Evolutionary conservation across 495 filamentous ascomycete genomes (phyloP), one percentile per base, ranked within the genome.

Genomic region (Halenospora varia): DNA sequence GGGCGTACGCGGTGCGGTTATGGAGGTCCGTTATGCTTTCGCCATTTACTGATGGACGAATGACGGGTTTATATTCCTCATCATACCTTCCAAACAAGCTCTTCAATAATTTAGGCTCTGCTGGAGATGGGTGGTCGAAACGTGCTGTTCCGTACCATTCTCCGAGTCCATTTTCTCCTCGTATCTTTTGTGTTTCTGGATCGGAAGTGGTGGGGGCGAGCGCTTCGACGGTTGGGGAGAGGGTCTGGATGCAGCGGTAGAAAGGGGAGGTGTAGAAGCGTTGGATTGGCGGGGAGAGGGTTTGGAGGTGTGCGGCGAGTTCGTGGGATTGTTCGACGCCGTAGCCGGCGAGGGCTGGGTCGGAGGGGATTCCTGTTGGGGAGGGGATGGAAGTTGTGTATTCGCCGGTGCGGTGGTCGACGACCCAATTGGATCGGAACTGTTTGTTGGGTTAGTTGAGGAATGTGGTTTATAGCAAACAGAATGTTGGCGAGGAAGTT

Each of bases 221-320:
- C 24, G 69, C 68, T 59, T 85, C 78, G 10, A 89, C 79, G 20
- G 82, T 80, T 0, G 92, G 92, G 39, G 74, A 73, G 42, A 97
- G 80, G 0, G 94, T 97, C 70, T 97, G 89, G 18, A 97, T 74
- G 68, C 94, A 98, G 53, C 94, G 83, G 70, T 96, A 97, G 66
- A 92, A 97, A 13, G 91, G 90, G 59, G 85, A 90, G 13, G 79
- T 86, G 75, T 96, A 97, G 63, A 97, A 74, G 52, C 82, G 78
- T 22, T 92, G 87, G 50, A 88, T 77, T 29, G 85, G 79, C 10
- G 90, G 87, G 20, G 84, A 68, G 3, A 86, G 66, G 2, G 68
- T 68, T n/a, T 70, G 44, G 22, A 97, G 71, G 46, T 90, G 78
- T 2, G 70, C 71, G 10, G 82, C 89, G 24, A 97, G 82, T 70